These are phyloP conservation scores for Yamadazyma insecticola DNA, from an alignment of 805 yeast species.

Conservation along the genomic window DNA sequence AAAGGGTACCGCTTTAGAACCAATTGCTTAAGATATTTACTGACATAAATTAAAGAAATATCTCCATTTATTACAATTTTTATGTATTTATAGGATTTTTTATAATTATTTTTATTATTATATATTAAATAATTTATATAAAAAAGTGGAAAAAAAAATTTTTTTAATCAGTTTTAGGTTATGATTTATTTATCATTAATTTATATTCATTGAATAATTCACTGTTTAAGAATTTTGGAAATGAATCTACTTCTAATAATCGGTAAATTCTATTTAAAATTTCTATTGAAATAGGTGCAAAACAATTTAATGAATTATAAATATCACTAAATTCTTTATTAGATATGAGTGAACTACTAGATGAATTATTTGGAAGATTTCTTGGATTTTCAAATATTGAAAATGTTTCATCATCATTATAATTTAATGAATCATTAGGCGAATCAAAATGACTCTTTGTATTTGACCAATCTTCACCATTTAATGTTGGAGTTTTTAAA, in stretches of 20 bases:
- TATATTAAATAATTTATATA: no score
- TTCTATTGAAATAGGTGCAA: conserved; percentile 38
- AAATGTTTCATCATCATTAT: no score
- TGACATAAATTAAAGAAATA: no score
- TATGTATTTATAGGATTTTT: conserved; percentile 18
- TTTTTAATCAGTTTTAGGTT: not conserved
- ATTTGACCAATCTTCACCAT: no score
- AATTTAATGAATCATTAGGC: no score
- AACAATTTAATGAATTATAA: conserved; percentile 10
- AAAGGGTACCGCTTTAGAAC: conserved; percentile 87
- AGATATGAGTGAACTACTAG: no score
- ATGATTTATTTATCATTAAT: not conserved
- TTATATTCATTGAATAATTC: conserved; percentile 5
- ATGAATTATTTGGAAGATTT: no score
- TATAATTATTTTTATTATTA: not conserved
- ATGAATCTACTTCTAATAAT: conserved; percentile 69
- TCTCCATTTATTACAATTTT: conserved; percentile 1
- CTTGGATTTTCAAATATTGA: no score
- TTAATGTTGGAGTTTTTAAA: conserved; percentile 10
- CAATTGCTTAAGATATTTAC: conserved; percentile 59
- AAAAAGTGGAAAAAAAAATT: conserved; percentile 1
- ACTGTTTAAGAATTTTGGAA: conserved; percentile 55
- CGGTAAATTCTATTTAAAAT: conserved; percentile 47
- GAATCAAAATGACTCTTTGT: no score
- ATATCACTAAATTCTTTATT: conserved; percentile 6